Percentiles rank a stretch among this genome's conserved stretches.
These are phyloP conservation scores for Ilyonectria sp. DNA, from an alignment of 2,329 filamentous ascomycete genomes.

Conservation along the genomic window DNA sequence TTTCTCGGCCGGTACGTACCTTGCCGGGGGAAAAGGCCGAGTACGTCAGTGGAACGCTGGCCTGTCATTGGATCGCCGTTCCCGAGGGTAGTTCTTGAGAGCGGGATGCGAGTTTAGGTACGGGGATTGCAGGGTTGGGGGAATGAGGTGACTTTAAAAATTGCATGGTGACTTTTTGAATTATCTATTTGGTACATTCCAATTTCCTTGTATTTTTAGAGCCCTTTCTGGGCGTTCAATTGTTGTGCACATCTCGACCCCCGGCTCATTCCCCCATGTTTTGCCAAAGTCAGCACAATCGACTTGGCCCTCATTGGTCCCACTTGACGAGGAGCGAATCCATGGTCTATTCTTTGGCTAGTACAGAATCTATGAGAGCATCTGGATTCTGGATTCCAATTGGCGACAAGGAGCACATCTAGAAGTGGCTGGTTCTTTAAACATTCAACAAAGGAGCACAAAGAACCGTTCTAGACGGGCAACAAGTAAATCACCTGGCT, in stretches of 20 bases:
- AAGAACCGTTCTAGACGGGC: too few relatives aligned
- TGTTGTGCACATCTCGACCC: not conserved
- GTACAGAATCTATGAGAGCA: not conserved
- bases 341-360: not conserved
- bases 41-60: slow-evolving; percentile 36
- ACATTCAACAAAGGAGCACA: too few relatives aligned
- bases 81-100: slow-evolving; percentile 32
- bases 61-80: slow-evolving; percentile 29
- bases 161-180: accelerated
- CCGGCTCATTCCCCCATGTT: slow-evolving; percentile 2
- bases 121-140: not conserved
- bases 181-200: not conserved
- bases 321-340: not conserved
- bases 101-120: not conserved
- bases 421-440: not conserved
- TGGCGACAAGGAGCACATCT: not conserved
- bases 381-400: not conserved
- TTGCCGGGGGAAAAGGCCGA: not conserved
- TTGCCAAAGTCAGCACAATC: slow-evolving; percentile 45
- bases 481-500: too few relatives aligned
- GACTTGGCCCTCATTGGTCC: slow-evolving; percentile 41
- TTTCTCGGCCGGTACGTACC: slow-evolving; percentile 11
- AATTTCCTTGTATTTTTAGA: slow-evolving; percentile 12
- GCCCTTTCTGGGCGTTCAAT: not conserved
- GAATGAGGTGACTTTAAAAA: not conserved